Conservation (phyloP, 129 eudicot genomes). For the Tagetes erecta region DNA sequence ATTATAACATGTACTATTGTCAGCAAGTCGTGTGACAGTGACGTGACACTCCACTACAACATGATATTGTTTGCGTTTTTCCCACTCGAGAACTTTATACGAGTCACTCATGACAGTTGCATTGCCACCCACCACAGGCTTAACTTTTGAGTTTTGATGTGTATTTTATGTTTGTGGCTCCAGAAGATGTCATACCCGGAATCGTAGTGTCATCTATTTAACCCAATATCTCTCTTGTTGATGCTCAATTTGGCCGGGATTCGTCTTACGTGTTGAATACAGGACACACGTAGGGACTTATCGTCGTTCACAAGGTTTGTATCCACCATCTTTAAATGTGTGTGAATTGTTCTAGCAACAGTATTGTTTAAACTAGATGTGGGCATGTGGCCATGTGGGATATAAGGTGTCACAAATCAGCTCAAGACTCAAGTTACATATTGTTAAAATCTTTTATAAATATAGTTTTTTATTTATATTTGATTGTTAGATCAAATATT, state of each 20-base stretch:
- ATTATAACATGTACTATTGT: no score
- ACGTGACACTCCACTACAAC: no score
- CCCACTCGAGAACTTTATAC: background rate
- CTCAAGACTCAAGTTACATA: no score
- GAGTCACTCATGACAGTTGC: background rate
- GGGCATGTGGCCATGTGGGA: no score
- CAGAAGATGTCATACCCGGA: background rate
- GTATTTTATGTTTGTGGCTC: background rate
- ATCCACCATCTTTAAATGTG: background rate
- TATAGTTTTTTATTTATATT: no score
- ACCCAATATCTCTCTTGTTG: background rate
- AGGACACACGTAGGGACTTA: no score
- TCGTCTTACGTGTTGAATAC: no score
- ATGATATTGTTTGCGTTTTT: no score
- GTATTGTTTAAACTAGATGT: no score
- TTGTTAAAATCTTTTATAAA: background rate
- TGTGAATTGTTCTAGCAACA: background rate
- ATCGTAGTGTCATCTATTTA: no score
- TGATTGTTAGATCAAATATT: background rate
- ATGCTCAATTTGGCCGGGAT: background rate
- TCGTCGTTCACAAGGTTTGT: background rate
- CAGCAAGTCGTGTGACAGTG: no score
- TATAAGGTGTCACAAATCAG: no score
- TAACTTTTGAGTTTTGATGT: background rate
- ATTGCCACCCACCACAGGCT: background rate